Conservation (phyloP, 129 eudicot genomes). For the Helianthus annuus region DNA sequence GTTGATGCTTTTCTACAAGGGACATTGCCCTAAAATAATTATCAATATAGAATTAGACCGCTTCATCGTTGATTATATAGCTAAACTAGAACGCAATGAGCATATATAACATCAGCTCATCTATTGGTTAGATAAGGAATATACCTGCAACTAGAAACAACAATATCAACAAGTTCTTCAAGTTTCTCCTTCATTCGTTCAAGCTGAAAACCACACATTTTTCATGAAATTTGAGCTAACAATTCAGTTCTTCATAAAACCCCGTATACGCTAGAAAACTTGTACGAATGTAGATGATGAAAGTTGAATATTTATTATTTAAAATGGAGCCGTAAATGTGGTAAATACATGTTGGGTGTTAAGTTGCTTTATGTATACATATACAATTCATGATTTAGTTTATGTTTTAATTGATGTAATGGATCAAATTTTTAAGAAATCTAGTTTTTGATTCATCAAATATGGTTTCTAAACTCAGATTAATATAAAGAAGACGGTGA, state of each 20-base stretch:
- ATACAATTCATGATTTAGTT: too few relatives aligned
- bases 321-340: too few relatives aligned
- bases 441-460: too few relatives aligned
- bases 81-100: not conserved
- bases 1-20: slow-evolving; percentile 59
- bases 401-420: too few relatives aligned
- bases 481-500: too few relatives aligned
- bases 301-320: too few relatives aligned
- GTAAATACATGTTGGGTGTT: too few relatives aligned
- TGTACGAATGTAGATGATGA: too few relatives aligned
- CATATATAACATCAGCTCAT: not conserved
- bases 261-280: not conserved
- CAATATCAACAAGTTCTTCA: slow-evolving; percentile 62
- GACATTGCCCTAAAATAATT: slow-evolving; percentile 67
- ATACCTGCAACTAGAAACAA: slow-evolving; percentile 72
- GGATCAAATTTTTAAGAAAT: too few relatives aligned
- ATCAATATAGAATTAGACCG: not conserved
- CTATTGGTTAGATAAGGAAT: not conserved
- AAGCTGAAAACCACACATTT: slow-evolving; percentile 48
- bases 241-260: not conserved
- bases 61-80: not conserved
- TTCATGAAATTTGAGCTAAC: slow-evolving; percentile 4
- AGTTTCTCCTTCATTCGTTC: slow-evolving; percentile 57
- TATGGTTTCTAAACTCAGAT: too few relatives aligned
- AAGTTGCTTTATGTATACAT: too few relatives aligned